phyloP scores from a whole-genome alignment of 805 yeast genomes.

The Ogataea nitratoaversa region DNA sequence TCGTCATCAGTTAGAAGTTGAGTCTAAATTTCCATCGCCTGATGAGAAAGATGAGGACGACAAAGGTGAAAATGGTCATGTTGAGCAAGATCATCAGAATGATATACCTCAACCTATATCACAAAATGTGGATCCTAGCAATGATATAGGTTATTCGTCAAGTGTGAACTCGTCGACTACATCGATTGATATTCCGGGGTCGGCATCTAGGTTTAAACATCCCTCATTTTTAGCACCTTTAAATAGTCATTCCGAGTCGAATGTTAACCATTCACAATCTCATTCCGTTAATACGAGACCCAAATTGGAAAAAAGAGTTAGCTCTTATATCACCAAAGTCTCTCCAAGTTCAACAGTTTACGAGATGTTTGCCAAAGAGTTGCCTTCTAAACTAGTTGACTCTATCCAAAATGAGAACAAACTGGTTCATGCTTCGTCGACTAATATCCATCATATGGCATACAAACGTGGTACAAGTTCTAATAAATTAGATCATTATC shows the following conservation, averaged over 20 bases:
- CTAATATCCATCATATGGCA: not conserved
- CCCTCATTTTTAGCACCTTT: conserved; percentile 2
- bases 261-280: conserved; percentile 1
- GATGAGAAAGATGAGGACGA: not conserved
- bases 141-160: conserved; percentile 17
- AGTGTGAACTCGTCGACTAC: conserved; percentile 25
- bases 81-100: not conserved
- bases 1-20: not conserved
- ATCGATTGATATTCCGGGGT: conserved; percentile 29
- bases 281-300: conserved; percentile 4
- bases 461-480: not conserved
- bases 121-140: not conserved
- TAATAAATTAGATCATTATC: not conserved
- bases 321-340: conserved; percentile 4
- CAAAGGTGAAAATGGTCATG: not conserved
- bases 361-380: conserved; percentile 25
- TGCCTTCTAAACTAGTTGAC: conserved; percentile 27
- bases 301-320: conserved; percentile 5
- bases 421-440: conserved; percentile 15
- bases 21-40: not conserved
- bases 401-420: conserved; percentile 28
- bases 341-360: conserved; percentile 13
- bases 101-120: not conserved
- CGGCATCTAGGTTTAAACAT: conserved; percentile 3
- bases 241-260: conserved; percentile 4